Conservation (phyloP, 345 rosid genomes). For the Gossypium rotundifolium region DNA sequence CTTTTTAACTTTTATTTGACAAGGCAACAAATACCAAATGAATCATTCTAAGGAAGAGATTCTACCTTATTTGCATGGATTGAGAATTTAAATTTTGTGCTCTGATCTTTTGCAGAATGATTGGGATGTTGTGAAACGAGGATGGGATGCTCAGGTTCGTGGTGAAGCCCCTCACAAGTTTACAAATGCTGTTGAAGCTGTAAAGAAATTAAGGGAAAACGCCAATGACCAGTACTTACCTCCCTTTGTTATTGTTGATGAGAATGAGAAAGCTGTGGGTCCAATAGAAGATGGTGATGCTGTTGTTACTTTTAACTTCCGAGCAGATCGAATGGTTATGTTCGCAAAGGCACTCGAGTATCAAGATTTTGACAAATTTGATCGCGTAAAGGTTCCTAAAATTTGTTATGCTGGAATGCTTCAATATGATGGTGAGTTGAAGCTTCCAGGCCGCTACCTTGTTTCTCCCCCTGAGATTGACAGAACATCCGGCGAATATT, state of each 20-base stretch:
- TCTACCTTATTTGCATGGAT: neutral
- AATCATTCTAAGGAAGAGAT: neutral
- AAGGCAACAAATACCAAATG: neutral
- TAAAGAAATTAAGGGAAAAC: conserved; percentile 69
- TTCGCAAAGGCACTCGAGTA: conserved; percentile 92
- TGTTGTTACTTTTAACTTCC: conserved; percentile 85
- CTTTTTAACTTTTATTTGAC: neutral
- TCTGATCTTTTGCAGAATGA: conserved; percentile 52
- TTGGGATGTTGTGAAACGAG: conserved; percentile 88
- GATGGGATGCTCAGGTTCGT: conserved; percentile 99
- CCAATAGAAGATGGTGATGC: conserved; percentile 94
- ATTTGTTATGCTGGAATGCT: conserved; percentile 96
- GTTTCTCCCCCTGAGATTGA: conserved; percentile 98
- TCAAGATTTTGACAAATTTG: conserved; percentile 81
- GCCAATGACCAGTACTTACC: conserved; percentile 87
- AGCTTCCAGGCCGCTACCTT: conserved; percentile 78
- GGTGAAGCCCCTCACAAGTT: conserved; percentile 97
- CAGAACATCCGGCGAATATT: conserved; percentile 92
- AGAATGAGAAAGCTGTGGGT: conserved; percentile 68
- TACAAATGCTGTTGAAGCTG: conserved; percentile 73
- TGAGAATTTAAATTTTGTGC: neutral
- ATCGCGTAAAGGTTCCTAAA: conserved; percentile 79
- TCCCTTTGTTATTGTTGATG: conserved; percentile 89
- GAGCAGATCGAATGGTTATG: conserved; percentile 97
- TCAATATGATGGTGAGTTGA: conserved; percentile 91